Evolutionary conservation across 805 yeast genomes (phyloP).

Genomic region (Kazachstania psychrophila): DNA sequence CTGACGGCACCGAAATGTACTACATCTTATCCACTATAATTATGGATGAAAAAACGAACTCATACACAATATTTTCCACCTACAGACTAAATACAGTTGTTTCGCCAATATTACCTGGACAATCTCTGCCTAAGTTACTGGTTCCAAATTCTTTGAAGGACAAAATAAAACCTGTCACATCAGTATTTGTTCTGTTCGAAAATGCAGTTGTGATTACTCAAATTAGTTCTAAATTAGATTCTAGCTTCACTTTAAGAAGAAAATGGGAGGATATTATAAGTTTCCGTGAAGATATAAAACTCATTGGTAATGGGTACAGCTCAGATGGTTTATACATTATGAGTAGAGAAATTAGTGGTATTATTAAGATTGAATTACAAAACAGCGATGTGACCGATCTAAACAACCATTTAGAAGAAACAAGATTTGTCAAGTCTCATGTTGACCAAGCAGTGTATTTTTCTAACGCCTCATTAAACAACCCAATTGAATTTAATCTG

Average conservation of each 20-base stretch:
- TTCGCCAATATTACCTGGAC: constrained; percentile 7
- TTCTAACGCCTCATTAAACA: constrained; percentile 37
- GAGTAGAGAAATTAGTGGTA: constrained; percentile 45
- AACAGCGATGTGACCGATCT: constrained; percentile 7
- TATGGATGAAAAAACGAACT: constrained; percentile 37
- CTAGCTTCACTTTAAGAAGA: constrained; percentile 29
- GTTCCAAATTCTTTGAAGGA: constrained; percentile 8
- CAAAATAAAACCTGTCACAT: constrained; percentile 11
- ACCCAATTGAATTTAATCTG: constrained; percentile 42
- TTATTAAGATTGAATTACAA: constrained; percentile 46
- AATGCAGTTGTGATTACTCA: constrained; percentile 61
- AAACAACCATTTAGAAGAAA: constrained; percentile 13
- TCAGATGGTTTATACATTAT: constrained; percentile 38
- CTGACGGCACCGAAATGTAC: constrained; percentile 26
- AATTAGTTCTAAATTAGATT: constrained; percentile 34
- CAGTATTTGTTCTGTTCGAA: constrained; percentile 53
- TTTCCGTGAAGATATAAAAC: constrained; percentile 42
- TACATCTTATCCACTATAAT: constrained; percentile 48
- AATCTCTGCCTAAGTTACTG: constrained; percentile 9
- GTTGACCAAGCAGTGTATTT: constrained; percentile 74
- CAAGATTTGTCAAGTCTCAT: constrained; percentile 51
- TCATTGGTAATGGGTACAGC: constrained; percentile 56
- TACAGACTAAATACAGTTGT: constrained; percentile 51
- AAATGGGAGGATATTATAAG: constrained; percentile 78
- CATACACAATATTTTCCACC: constrained; percentile 50